Evolutionary conservation across 352 stramenopile species (phyloP).

Genomic region (Phytopythium boreale): DNA sequence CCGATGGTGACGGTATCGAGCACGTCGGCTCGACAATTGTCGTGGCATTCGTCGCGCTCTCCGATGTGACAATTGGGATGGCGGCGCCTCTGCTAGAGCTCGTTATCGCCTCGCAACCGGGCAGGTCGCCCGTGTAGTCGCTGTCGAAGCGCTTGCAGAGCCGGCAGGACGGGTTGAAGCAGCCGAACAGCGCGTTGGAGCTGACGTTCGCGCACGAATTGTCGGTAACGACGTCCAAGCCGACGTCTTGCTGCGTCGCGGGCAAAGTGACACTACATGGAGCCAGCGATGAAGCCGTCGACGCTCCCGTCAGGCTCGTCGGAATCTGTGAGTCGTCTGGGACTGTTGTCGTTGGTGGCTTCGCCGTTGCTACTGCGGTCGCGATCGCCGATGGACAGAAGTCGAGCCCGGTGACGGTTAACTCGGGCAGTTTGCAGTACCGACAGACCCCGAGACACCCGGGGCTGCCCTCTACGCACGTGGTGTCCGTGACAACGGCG

Average conservation of each 20-base stretch:
- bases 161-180: slow-evolving; percentile 15
- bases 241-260: background rate
- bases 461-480: slow-evolving; percentile 1
- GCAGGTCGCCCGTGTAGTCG: slow-evolving; percentile 1
- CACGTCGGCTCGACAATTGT: background rate
- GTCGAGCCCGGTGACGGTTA: slow-evolving; percentile 3
- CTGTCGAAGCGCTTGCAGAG: slow-evolving; percentile 20
- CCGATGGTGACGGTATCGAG: background rate
- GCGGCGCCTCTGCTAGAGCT: background rate
- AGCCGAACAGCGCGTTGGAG: background rate
- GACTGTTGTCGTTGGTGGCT: background rate
- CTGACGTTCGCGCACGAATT: slow-evolving; percentile 9
- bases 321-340: background rate
- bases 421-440: slow-evolving; percentile 8
- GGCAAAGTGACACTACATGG: background rate
- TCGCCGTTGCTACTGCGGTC: background rate
- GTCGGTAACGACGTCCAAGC: slow-evolving; percentile 12
- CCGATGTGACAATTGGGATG: background rate
- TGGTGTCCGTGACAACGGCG: background rate
- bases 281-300: background rate
- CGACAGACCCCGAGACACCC: slow-evolving; percentile 9
- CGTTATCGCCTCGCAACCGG: background rate
- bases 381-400: slow-evolving; percentile 4
- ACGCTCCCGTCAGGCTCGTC: background rate
- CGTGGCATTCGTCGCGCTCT: background rate